Base-by-base conservation (phyloP, 2,329 filamentous ascomycete genomes). In the Amylocarpus encephaloides region DNA sequence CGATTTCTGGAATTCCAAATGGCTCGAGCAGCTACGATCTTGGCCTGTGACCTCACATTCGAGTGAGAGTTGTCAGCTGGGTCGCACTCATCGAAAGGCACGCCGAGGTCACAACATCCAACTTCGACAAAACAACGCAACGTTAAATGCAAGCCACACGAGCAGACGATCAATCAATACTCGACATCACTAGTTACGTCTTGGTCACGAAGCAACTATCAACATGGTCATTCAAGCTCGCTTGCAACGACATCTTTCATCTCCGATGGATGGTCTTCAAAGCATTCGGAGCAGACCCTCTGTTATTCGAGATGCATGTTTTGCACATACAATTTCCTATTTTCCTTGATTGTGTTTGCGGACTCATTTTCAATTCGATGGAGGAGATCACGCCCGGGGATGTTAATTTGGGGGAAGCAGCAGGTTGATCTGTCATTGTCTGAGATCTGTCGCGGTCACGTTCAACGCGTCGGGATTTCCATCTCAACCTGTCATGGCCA, bases 61-160 rank as follows among this genome's bases (percentile, higher is more conserved):
- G 35, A 46, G 60, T 57, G 56, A 56, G 57, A 45, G 50, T 50
- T 42, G 53, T 59, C 54, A 50, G 51, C 57, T 46, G 54, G 48
- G 50, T 59, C 54, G 45, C 52, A 59, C 62, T 52, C 50, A 61
- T 65, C 64, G 64, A 66, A 66, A 63, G 64, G 64, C 64, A 63
- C 50, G 62, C 55, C 64, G 63, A 65, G 65, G 62, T 57, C 57
- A 64, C 58, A 34, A 60, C 56, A 62, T 62, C 53, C 51, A 57
- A 47, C 43, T 53, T 59, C 57, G 54, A 52, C 60, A 49, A 52
- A 57, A 51, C 26, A 54, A 54, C 59, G 51, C 52, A 54, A 59
- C 51, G 44, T 46, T 48, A 41, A 51, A 38, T 46, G 55, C 52
- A 51, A 43, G 48, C 43, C 41, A 44, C 19, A 26, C 34, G 43